These are phyloP conservation scores for Cryphonectria japonica DNA, from an alignment of 2,329 filamentous ascomycete genomes.

Conservation along the genomic window DNA sequence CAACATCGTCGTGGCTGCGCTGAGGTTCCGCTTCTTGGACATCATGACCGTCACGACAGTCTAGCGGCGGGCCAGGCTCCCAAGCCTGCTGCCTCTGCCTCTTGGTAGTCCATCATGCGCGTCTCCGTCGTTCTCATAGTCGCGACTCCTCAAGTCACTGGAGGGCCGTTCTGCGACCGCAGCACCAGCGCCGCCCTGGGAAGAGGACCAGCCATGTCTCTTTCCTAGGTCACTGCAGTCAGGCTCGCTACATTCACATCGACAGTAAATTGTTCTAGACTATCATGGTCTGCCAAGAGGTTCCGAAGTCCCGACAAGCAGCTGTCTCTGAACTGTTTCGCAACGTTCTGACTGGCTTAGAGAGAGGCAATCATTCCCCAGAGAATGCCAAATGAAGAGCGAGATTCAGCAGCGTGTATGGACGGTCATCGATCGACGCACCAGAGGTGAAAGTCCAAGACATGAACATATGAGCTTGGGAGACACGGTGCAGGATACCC, in stretches of 20 bases:
- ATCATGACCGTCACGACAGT: neutral
- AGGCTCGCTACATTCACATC: too few relatives aligned
- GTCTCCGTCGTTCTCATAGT: neutral
- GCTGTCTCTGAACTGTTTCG: too few relatives aligned
- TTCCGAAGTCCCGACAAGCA: too few relatives aligned
- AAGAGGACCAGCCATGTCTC: too few relatives aligned
- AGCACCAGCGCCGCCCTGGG: neutral
- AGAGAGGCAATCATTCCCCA: too few relatives aligned
- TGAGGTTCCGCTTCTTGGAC: neutral
- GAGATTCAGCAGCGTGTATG: neutral
- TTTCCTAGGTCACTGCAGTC: too few relatives aligned
- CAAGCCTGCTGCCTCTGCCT: slow-evolving; percentile 14
- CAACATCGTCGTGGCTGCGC: slow-evolving; percentile 1
- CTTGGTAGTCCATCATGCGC: neutral
- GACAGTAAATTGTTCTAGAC: too few relatives aligned
- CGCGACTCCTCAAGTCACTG: neutral
- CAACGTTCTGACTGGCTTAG: too few relatives aligned
- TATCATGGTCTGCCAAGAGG: too few relatives aligned
- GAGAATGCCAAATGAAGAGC: neutral
- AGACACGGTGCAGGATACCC: too few relatives aligned
- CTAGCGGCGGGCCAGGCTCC: neutral
- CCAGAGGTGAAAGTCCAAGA: neutral
- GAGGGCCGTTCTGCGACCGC: neutral
- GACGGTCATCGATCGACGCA: neutral
- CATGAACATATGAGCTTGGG: too few relatives aligned